A percentile compares a stretch with the other conserved stretches of the same genome.
These are phyloP conservation scores for Peziza echinospora DNA, from an alignment of 495 filamentous ascomycete species.

Conservation along the genomic window DNA sequence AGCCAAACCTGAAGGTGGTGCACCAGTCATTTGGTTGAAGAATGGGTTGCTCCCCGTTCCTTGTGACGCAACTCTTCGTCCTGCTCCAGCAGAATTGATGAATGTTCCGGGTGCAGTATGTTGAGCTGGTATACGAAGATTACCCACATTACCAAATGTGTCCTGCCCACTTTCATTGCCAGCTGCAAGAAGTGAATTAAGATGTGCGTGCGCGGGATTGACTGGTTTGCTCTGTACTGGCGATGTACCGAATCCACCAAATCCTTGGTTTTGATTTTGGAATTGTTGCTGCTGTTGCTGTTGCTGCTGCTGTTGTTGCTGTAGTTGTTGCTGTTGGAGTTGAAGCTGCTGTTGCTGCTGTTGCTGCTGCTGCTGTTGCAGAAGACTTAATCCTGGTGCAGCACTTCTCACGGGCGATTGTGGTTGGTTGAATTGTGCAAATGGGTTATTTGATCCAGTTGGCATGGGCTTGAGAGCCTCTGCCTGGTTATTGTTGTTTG, in stretches of 20 bases:
- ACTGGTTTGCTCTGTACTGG: constrained; percentile 25
- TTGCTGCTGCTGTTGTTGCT: constrained; percentile 8
- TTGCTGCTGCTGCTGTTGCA: constrained; percentile 8
- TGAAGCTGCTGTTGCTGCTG: constrained; percentile 13
- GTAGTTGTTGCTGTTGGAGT: constrained; percentile 9
- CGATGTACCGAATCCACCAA: constrained; percentile 2
- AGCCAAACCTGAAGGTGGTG: constrained; percentile 1
- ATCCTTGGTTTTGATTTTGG: constrained; percentile 20
- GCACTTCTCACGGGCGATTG: constrained; percentile 23
- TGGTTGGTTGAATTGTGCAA: constrained; percentile 39
- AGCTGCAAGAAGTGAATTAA: constrained; percentile 69
- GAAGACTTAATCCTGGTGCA: not conserved
- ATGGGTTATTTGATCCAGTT: constrained; percentile 93
- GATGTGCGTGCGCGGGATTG: constrained; percentile 60
- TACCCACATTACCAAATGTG: constrained; percentile 88
- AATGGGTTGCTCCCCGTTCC: constrained; percentile 85
- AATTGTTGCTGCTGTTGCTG: constrained; percentile 24
- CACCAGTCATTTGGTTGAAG: constrained; percentile 37
- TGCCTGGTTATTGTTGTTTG: constrained; percentile 25
- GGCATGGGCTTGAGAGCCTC: constrained; percentile 38
- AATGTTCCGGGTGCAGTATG: constrained; percentile 95
- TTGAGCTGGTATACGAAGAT: constrained; percentile 85
- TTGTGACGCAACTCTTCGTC: constrained; percentile 34
- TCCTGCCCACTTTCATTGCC: constrained; percentile 65
- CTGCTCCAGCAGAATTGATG: constrained; percentile 71